Evolutionary conservation across 176 grass and related monocot species (phyloP), one percentile per base, ranked within the genome.

Genomic region (Aechmea fasciata): DNA sequence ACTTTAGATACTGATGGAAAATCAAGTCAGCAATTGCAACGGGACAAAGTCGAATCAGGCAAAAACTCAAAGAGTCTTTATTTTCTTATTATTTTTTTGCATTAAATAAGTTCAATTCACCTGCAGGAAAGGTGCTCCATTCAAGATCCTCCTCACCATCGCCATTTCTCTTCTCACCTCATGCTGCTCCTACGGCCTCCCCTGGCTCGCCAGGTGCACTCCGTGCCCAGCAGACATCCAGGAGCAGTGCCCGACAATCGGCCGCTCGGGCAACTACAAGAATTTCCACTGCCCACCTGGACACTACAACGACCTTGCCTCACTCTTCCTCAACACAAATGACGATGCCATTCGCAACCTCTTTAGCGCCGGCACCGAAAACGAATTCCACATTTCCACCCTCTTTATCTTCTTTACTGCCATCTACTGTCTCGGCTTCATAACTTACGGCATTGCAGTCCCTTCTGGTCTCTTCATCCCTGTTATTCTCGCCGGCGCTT

Each of bases 391-490:
- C 66, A 74, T 90, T 52, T 88, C 82, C 51, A 84, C 84, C 49
- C 89, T 99, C 18, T 90, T 90, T 48, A 47, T 90, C 4, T 99
- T 99, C 82, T 99, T 99, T 64, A 68, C 22, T 9, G 75, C 84
- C 25, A 72, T 90, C 48, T 99, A 90, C 71, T 85, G 70, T 74
- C 95, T 93, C 51, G 95, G 95, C 22, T 78, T 99, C 2, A 4
- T 90, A 64, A 99, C 95, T 5, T 93, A 90, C 29, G 95, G 95
- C 59, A 64, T 99, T 64, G 95, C 95, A 15, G 82, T 94, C 33
- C 95, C 90, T 19, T 94, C 95, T 23, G 95, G 95, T 72, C 95
- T 99, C 33, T 99, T 99, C 52, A 84, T 99, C 64, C 95, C 95
- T 15, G 90, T 94, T 13, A 94, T 90, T 57, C 95, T 94, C 55